phyloP scores from a whole-genome alignment of 805 yeast genomes.

The Zygosaccharomyces rouxii region DNA sequence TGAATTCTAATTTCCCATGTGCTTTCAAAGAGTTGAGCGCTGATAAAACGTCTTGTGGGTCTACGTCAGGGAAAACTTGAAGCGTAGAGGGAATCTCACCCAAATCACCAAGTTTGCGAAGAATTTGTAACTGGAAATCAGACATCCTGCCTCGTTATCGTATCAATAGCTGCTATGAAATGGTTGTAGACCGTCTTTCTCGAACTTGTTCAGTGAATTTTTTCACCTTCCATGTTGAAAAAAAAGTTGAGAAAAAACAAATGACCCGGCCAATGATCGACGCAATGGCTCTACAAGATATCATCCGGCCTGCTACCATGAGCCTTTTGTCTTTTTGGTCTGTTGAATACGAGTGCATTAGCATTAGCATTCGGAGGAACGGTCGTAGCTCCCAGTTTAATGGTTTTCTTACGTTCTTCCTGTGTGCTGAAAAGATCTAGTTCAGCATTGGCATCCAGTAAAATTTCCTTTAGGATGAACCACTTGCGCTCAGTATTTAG shows the following conservation, averaged over 20 bases:
- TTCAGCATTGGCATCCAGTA: conserved; percentile 33
- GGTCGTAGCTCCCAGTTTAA: conserved; percentile 15
- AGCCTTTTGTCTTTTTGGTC: conserved; percentile 15
- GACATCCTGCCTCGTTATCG: conserved; percentile 45
- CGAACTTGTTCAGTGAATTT: neutral
- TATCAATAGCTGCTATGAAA: neutral
- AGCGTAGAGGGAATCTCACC: conserved; percentile 68
- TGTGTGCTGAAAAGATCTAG: conserved; percentile 31
- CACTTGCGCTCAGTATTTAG: conserved; percentile 29
- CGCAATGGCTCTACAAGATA: neutral
- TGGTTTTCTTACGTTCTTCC: conserved; percentile 12
- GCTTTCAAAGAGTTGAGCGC: conserved; percentile 84
- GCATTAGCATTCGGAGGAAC: conserved; percentile 19
- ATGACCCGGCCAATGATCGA: conserved; percentile 3
- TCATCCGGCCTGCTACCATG: conserved; percentile 1
- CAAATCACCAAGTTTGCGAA: conserved; percentile 59
- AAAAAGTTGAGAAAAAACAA: conserved; percentile 1
- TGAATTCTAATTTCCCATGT: conserved; percentile 70
- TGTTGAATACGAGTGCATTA: conserved; percentile 19
- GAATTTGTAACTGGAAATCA: conserved; percentile 57
- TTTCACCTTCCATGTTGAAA: conserved; percentile 1
- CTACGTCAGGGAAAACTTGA: conserved; percentile 58
- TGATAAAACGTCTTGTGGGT: conserved; percentile 66
- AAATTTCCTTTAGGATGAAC: conserved; percentile 31
- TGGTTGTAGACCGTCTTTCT: neutral